These are phyloP conservation scores for Colletotrichum ledebouriae DNA, from an alignment of 2,329 filamentous ascomycete genomes.

Conservation along the genomic window DNA sequence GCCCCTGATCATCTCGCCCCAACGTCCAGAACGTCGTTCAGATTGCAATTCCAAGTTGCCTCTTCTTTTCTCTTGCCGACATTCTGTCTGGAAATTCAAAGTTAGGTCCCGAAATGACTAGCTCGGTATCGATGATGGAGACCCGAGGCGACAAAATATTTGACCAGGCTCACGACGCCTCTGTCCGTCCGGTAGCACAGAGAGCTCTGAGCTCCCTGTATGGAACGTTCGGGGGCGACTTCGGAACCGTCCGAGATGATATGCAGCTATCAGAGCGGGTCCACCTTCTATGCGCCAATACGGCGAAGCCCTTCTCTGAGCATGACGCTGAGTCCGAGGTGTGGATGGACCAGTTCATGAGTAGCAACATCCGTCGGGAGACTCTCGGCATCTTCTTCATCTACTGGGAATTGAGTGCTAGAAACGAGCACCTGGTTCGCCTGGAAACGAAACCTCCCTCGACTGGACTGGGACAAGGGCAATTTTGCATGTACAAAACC, in stretches of 20 bases:
- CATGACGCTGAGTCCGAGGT: slow-evolving; percentile 30
- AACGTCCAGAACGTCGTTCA: neutral
- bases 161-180: slow-evolving; percentile 42
- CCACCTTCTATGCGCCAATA: slow-evolving; percentile 47
- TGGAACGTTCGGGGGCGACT: slow-evolving; percentile 41
- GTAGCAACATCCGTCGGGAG: slow-evolving; percentile 34
- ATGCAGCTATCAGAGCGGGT: slow-evolving; percentile 30
- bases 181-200: slow-evolving; percentile 38
- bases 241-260: slow-evolving; percentile 41
- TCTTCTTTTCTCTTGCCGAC: neutral
- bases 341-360: slow-evolving; percentile 37
- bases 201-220: slow-evolving; percentile 42
- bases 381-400: slow-evolving; percentile 39
- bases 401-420: slow-evolving; percentile 41
- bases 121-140: slow-evolving; percentile 8
- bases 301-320: slow-evolving; percentile 34
- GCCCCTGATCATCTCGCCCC: neutral
- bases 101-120: neutral
- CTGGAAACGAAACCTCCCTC: slow-evolving; percentile 41
- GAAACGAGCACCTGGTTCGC: slow-evolving; percentile 12
- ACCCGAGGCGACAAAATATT: slow-evolving; percentile 50
- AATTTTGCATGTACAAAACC: too few relatives aligned
- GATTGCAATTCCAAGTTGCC: neutral
- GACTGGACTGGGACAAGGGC: too few relatives aligned
- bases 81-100: neutral